Conservation (phyloP, 495 filamentous ascomycete species). For the Daldinia caldariorum region DNA sequence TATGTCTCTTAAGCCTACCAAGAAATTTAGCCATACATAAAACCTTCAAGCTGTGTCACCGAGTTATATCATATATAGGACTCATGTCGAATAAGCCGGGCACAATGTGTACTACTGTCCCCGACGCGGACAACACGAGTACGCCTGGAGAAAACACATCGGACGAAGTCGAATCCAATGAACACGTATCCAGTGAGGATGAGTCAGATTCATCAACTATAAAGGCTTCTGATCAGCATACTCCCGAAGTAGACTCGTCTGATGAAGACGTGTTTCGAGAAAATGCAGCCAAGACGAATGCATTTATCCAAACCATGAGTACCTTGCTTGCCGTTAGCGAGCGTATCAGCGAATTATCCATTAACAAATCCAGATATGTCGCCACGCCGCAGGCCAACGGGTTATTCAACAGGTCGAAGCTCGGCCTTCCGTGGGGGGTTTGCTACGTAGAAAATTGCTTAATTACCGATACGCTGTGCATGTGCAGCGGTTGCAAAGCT, state of each 20-base stretch:
- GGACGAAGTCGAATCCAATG: not conserved
- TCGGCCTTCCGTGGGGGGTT: not conserved
- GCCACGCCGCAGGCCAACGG: not conserved
- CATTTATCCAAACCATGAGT: too few relatives aligned
- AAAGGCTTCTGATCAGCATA: not conserved
- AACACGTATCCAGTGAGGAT: not conserved
- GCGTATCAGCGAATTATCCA: too few relatives aligned
- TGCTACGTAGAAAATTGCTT: not conserved
- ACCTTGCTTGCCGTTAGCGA: too few relatives aligned
- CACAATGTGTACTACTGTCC: too few relatives aligned
- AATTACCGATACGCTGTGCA: not conserved
- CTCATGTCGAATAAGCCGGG: too few relatives aligned
- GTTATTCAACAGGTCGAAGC: not conserved
- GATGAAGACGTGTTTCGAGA: too few relatives aligned
- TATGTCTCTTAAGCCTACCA: conserved; percentile 42
- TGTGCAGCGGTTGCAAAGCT: not conserved
- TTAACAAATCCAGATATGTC: too few relatives aligned
- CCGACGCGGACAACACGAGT: not conserved
- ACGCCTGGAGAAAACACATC: not conserved
- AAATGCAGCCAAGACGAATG: too few relatives aligned
- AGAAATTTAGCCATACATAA: conserved; percentile 11
- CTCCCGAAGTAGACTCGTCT: not conserved
- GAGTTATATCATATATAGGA: too few relatives aligned
- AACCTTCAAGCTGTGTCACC: too few relatives aligned
- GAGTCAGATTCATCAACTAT: not conserved